Evolutionary conservation across 768 basidiomycete species (phyloP).

Genomic region (Piloderma croceum): DNA sequence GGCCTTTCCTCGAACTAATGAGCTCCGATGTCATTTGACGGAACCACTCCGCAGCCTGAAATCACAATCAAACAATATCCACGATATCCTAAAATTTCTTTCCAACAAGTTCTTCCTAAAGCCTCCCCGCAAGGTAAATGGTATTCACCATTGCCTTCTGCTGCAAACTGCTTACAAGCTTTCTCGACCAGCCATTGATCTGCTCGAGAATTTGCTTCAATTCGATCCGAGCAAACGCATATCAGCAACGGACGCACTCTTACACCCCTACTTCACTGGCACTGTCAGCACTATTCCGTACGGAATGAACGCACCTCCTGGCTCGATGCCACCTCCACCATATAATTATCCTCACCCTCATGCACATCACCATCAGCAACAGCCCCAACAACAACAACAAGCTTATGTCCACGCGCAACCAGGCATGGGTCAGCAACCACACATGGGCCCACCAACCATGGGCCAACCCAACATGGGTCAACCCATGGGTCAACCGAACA

Average conservation of each 20-base stretch:
- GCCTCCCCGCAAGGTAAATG: conserved; percentile 50
- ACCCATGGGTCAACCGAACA: no score
- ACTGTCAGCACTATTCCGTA: conserved; percentile 8
- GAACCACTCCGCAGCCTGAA: conserved; percentile 52
- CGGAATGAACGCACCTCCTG: conserved; percentile 15
- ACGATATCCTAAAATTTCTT: conserved; percentile 55
- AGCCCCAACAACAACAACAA: conserved; percentile 26
- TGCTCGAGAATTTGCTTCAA: conserved; percentile 68
- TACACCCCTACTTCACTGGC: conserved; percentile 60
- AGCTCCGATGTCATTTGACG: neutral
- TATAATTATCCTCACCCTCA: conserved; percentile 38
- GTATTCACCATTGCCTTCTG: neutral
- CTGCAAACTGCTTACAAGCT: neutral
- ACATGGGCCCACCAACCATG: no score
- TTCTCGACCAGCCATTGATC: conserved; percentile 48
- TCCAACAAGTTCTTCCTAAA: conserved; percentile 53
- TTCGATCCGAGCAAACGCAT: conserved; percentile 68
- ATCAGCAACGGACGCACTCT: conserved; percentile 65
- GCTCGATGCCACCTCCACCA: conserved; percentile 35
- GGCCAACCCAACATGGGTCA: no score
- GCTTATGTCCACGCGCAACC: conserved; percentile 25
- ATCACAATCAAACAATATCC: conserved; percentile 57
- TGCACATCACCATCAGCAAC: conserved; percentile 32
- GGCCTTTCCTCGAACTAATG: no score
- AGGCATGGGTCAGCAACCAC: no score